Evolutionary conservation across 2,329 filamentous ascomycete species (phyloP).

Genomic region (Exophiala lecanii-corni): DNA sequence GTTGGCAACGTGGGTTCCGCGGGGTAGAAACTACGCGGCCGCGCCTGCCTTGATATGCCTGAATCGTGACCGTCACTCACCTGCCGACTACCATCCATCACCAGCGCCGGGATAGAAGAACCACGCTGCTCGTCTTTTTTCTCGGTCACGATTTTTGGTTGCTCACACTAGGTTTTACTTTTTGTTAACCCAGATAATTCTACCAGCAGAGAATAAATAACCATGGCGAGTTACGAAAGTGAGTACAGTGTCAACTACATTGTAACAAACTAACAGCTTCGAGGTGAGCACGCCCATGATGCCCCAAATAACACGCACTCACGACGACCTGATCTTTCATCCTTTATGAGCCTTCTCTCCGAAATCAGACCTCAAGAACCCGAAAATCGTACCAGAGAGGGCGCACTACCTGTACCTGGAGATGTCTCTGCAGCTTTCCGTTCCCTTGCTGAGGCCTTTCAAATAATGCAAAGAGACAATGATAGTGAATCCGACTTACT

Average conservation of each 20-base stretch:
- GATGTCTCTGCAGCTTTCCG: constrained; percentile 58
- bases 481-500: constrained; percentile 43
- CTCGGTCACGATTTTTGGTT: too few relatives aligned
- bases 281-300: constrained; percentile 27
- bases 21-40: background rate
- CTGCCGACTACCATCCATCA: too few relatives aligned
- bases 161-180: too few relatives aligned
- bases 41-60: background rate
- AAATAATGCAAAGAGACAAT: constrained; percentile 50
- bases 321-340: constrained; percentile 59
- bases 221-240: constrained; percentile 29
- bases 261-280: background rate
- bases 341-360: constrained; percentile 59
- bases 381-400: constrained; percentile 47
- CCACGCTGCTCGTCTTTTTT: too few relatives aligned
- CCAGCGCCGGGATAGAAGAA: too few relatives aligned
- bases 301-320: constrained; percentile 24
- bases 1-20: too few relatives aligned
- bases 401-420: constrained; percentile 56
- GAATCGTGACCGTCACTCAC: background rate
- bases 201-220: too few relatives aligned
- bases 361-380: constrained; percentile 52
- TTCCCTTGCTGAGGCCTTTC: constrained; percentile 57
- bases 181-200: too few relatives aligned
- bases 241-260: constrained; percentile 3